Evolutionary conservation across 257 asterid species (phyloP).

Genomic region (Handroanthus guayacan): DNA sequence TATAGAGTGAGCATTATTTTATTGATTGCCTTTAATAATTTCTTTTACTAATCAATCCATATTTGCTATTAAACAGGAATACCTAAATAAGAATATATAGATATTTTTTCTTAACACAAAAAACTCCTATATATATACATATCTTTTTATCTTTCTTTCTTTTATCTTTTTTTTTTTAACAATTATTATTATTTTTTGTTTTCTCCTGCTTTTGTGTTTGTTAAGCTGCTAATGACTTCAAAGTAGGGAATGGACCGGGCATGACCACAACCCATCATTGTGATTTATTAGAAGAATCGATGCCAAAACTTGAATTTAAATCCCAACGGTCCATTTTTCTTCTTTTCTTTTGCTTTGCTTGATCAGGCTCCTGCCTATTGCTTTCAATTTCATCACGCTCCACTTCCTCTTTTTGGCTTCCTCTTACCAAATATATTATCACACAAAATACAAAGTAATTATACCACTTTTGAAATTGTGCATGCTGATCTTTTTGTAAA

Average conservation of each 20-base stretch:
- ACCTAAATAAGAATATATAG: too few species aligned
- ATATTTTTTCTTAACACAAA: too few species aligned
- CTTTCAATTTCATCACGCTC: neutral
- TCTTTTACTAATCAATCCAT: too few species aligned
- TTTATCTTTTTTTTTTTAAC: too few species aligned
- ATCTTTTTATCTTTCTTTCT: too few species aligned
- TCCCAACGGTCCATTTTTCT: constrained; percentile 28
- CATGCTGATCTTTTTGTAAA: neutral
- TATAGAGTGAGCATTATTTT: too few species aligned
- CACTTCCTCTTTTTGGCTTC: neutral
- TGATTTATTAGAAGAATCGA: constrained; percentile 6
- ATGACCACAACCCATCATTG: constrained; percentile 42
- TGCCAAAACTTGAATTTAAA: constrained; percentile 34
- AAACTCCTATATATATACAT: too few species aligned
- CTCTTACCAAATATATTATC: neutral
- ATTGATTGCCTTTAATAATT: too few species aligned
- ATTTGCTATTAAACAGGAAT: too few species aligned
- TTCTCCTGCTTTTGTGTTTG: constrained; percentile 41
- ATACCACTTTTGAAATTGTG: neutral
- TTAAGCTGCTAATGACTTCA: constrained; percentile 37
- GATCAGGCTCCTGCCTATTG: neutral
- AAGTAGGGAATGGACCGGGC: constrained; percentile 35
- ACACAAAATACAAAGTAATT: neutral
- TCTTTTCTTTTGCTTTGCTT: neutral
- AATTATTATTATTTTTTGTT: too few species aligned